Evolutionary conservation across 495 filamentous ascomycete species (phyloP).

Genomic region (Aspergillus indologenus): DNA sequence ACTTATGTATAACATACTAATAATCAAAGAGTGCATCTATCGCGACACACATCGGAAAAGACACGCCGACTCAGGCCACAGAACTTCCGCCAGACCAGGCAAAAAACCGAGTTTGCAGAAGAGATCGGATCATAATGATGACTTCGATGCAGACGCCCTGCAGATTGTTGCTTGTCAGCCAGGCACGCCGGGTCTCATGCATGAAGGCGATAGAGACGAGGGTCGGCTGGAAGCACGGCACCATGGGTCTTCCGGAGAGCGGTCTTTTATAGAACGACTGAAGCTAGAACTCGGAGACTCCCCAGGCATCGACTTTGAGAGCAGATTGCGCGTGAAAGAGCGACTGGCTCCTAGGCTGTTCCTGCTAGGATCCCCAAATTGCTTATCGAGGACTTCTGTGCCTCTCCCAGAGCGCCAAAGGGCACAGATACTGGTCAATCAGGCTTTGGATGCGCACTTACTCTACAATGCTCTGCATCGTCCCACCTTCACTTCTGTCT

Average conservation of each 20-base stretch:
- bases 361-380: neutral
- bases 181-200: neutral
- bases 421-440: slow-evolving; percentile 5
- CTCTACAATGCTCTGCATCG: slow-evolving; percentile 12
- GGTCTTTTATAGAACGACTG: slow-evolving; percentile 13
- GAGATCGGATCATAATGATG: neutral
- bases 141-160: neutral
- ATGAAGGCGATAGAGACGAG: neutral
- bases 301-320: slow-evolving; percentile 10
- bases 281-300: slow-evolving; percentile 12
- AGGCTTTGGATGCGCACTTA: slow-evolving; percentile 8
- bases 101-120: neutral
- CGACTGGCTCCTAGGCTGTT: slow-evolving; percentile 7
- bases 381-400: neutral
- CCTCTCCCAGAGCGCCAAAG: slow-evolving; percentile 4
- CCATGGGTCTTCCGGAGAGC: slow-evolving; percentile 5
- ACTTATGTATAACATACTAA: no score
- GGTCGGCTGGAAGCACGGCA: slow-evolving; percentile 9
- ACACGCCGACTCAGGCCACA: neutral
- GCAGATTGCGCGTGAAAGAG: slow-evolving; percentile 2
- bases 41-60: neutral
- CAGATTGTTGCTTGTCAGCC: no score
- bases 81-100: neutral
- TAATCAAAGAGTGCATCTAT: slow-evolving; percentile 12
- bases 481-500: slow-evolving; percentile 8